Base-by-base conservation (phyloP, 2,329 filamentous ascomycete genomes). In the Fusarium circinatum region DNA sequence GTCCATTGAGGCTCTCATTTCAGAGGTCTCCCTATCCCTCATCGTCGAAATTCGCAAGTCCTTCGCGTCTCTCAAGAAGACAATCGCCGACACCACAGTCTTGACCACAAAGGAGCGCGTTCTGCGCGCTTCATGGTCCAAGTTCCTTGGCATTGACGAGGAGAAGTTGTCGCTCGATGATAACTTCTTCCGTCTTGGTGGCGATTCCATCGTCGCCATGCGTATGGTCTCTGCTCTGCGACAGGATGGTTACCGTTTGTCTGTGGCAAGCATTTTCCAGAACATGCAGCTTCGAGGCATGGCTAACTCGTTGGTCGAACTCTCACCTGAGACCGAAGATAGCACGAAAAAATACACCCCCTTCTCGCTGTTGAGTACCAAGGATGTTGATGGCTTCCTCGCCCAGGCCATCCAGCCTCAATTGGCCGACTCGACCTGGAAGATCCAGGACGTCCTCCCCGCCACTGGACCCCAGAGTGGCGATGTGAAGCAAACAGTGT, bases 171-270 rank as follows among this genome's bases (percentile, higher is more conserved):
- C 75, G 0, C 64, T 78, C 2, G 76, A 78, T n/a, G 77, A 78
- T 34, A 78, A 78, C 47, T 78, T 78, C 59, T 78, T 78, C 73
- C 76, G 76, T 3, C 74, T 78, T 22, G 77, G 77, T 2, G 77
- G 77, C 2, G 77, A 78, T 58, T 78, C 75, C 3, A 77, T 70
- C 18, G 72, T 78, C 5, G 77, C 78, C 3, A 79, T 79, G 78
- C 70, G 75, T 18, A 75, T 79, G 65, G 78, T 78, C 3, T 79
- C 78, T 1, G 73, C 73, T 6, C 54, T 79, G 17, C 69, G 77
- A 38, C 71, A 68, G 6, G 74, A 70, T 4, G 76, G 78, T 2
- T 77, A 77, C 39, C 67, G 68, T 13, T 39, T 79, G 18, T 76
- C 76, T 11, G 78, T 79, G 6, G 77, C 78, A 3, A 76, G 75